Percentiles rank a stretch among this genome's conserved stretches.
phyloP scores from a whole-genome alignment of 2,329 filamentous ascomycete species.

The Bipolaris sorokiniana region DNA sequence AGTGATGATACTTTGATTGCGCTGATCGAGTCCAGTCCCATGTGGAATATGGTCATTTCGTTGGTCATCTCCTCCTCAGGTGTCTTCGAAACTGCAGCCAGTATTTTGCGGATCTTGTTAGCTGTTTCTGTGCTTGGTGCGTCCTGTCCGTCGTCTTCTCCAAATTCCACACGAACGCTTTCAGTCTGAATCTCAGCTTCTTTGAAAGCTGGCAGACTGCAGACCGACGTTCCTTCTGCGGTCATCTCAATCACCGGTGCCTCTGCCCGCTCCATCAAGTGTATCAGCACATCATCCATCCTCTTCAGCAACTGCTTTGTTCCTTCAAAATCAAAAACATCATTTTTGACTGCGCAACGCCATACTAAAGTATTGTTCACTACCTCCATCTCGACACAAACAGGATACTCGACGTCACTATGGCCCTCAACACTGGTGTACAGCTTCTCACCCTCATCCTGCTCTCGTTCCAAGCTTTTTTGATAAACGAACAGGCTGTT shows the following conservation, averaged over 20 bases:
- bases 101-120: conserved; percentile 52
- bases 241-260: conserved; percentile 62
- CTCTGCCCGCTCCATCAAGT: conserved; percentile 60
- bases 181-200: background rate
- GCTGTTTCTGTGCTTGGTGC: conserved; percentile 43
- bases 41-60: conserved; percentile 74
- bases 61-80: conserved; percentile 63
- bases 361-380: conserved; percentile 64
- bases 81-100: conserved; percentile 66
- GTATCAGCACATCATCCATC: conserved; percentile 65
- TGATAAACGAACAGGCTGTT: conserved; percentile 72
- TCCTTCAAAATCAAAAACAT: conserved; percentile 57
- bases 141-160: background rate
- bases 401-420: conserved; percentile 77
- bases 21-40: conserved; percentile 90
- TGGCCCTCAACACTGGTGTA: conserved; percentile 68
- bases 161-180: background rate
- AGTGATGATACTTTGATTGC: conserved; percentile 81
- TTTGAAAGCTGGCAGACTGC: conserved; percentile 62
- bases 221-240: conserved; percentile 64
- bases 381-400: conserved; percentile 81
- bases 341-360: conserved; percentile 72
- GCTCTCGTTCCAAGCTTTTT: conserved; percentile 51
- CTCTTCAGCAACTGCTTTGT: conserved; percentile 60
- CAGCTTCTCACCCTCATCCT: conserved; percentile 45